Conservation (phyloP, 305 asterid genomes). For the Fraxinus sp. region DNA sequence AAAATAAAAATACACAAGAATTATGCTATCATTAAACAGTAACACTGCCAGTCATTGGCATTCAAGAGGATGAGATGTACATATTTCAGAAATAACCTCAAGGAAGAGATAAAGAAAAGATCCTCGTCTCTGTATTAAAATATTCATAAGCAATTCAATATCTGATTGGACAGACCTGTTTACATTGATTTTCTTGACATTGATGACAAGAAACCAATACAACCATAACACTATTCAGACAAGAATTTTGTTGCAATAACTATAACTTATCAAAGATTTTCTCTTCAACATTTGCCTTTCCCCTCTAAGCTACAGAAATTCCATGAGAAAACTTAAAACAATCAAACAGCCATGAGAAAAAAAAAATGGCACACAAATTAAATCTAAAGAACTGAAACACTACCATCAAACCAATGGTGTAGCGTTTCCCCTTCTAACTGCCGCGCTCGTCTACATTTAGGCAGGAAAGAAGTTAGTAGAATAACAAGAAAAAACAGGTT, state of each 20-base stretch:
- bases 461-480: conserved; percentile 28
- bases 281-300: conserved; percentile 19
- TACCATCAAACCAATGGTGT: conserved; percentile 28
- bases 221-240: conserved; percentile 6
- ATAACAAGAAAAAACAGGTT: background rate
- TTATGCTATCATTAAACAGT: background rate
- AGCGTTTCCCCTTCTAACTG: conserved; percentile 34
- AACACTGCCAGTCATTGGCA: background rate
- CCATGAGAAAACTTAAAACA: conserved; percentile 3
- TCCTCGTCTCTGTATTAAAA: conserved; percentile 4
- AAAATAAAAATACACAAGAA: background rate
- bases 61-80: background rate
- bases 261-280: conserved; percentile 1
- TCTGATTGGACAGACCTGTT: conserved; percentile 2
- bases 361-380: conserved; percentile 18
- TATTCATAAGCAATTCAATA: conserved; percentile 3
- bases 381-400: conserved; percentile 14
- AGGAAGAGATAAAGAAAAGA: background rate
- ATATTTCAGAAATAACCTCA: background rate
- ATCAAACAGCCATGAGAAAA: conserved; percentile 9
- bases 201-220: background rate
- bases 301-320: conserved; percentile 16
- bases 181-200: conserved; percentile 8
- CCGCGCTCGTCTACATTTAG: conserved; percentile 35
- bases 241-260: background rate